Percentiles rank a stretch among this genome's conserved stretches.
Evolutionary conservation across 768 basidiomycete species (phyloP).

Genomic region (Termitomyces sp.): DNA sequence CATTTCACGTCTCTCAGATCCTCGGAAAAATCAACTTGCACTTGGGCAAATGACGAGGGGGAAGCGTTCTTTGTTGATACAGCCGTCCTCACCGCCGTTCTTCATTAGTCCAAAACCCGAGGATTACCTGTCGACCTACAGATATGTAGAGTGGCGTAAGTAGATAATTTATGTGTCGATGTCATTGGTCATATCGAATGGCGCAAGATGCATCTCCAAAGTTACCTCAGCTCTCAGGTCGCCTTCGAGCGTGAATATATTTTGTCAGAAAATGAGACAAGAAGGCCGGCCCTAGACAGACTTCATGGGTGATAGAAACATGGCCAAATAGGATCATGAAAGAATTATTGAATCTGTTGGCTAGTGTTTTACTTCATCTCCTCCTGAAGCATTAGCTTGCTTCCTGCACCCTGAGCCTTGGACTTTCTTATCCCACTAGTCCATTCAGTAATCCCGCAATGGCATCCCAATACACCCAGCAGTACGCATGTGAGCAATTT

Average conservation of each 20-base stretch:
- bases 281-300: background rate
- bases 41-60: background rate
- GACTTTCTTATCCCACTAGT: slow-evolving; percentile 23
- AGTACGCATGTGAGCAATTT: slow-evolving; percentile 72
- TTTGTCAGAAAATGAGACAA: background rate
- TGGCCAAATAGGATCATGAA: slow-evolving; percentile 6
- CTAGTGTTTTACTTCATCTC: slow-evolving; percentile 15
- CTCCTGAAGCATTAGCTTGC: slow-evolving; percentile 79
- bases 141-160: no score
- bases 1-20: background rate
- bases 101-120: background rate
- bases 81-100: background rate
- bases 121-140: background rate
- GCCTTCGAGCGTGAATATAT: no score
- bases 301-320: slow-evolving; percentile 6
- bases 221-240: no score
- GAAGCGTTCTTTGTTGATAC: background rate
- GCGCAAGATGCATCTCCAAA: background rate
- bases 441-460: slow-evolving; percentile 36
- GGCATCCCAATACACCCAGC: slow-evolving; percentile 73
- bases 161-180: no score
- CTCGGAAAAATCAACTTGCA: background rate
- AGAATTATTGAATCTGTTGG: background rate
- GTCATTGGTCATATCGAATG: background rate
- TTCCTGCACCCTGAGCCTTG: slow-evolving; percentile 39